Conservation (phyloP, 2,329 filamentous ascomycete species). For the Colletotrichum higginsianum region DNA sequence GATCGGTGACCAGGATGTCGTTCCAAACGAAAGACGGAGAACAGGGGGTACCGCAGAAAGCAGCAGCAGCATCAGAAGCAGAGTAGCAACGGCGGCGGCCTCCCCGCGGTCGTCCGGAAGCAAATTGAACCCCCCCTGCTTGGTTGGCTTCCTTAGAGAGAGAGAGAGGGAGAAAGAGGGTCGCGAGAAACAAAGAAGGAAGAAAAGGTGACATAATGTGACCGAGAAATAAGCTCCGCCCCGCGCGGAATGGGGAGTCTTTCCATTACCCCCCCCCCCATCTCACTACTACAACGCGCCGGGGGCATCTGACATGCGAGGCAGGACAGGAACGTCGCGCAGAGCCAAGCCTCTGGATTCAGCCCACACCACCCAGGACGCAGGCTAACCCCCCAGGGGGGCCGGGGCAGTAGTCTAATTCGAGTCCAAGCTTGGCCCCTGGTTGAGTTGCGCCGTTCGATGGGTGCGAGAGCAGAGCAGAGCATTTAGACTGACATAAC, state of each 20-base stretch:
- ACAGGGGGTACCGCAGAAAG: background rate
- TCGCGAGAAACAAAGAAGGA: background rate
- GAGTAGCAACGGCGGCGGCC: background rate
- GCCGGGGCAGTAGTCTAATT: no score
- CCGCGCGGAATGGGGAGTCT: background rate
- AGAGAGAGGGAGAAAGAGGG: background rate
- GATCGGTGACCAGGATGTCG: background rate
- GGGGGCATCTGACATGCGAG: constrained; percentile 38
- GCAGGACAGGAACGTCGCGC: constrained; percentile 4
- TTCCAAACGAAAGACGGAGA: no score
- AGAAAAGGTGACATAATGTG: background rate
- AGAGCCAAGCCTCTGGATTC: constrained; percentile 6
- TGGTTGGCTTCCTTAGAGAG: background rate
- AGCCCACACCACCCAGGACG: background rate
- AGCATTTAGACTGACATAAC: no score
- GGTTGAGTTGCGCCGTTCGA: no score
- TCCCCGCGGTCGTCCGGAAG: constrained; percentile 2
- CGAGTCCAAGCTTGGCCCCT: no score
- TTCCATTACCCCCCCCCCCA: constrained; percentile 5
- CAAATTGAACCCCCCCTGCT: background rate
- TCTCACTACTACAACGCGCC: background rate
- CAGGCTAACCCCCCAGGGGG: background rate
- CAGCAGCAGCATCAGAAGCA: background rate
- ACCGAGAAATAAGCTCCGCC: constrained; percentile 19
- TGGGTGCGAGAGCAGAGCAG: no score